Conservation (phyloP, 129 eudicot genomes). For the Glebionis coronaria region DNA sequence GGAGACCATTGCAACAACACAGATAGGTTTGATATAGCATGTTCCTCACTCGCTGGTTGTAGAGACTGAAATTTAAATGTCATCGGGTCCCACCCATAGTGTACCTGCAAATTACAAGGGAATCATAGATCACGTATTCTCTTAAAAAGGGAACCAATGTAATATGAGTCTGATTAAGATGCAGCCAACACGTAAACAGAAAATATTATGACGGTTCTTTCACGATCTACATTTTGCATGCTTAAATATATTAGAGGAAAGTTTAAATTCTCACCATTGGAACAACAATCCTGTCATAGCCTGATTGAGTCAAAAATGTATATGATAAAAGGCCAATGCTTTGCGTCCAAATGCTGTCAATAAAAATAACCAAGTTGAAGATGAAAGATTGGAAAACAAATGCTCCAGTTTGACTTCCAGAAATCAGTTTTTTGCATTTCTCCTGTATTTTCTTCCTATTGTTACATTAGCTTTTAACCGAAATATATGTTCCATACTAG, state of each 20-base stretch:
- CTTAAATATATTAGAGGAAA: not conserved
- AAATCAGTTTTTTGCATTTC: not conserved
- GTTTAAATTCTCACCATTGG: constrained; percentile 69
- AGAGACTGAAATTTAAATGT: constrained; percentile 35
- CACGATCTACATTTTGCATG: not conserved
- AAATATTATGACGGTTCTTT: not conserved
- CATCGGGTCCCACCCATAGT: constrained; percentile 40
- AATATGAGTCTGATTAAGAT: not conserved
- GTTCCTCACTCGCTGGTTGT: constrained; percentile 32
- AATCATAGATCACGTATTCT: constrained; percentile 4
- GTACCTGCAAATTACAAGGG: constrained; percentile 49
- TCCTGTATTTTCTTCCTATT: not conserved
- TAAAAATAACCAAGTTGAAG: constrained; percentile 18
- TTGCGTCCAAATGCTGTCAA: constrained; percentile 56
- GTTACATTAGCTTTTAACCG: not conserved
- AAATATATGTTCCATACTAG: constrained; percentile 1
- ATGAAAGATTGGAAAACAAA: not conserved
- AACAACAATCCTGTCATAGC: constrained; percentile 83
- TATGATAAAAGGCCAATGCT: constrained; percentile 88
- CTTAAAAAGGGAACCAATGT: not conserved
- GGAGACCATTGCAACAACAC: constrained; percentile 89
- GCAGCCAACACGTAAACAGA: not conserved
- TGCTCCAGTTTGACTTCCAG: not conserved
- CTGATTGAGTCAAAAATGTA: constrained; percentile 65
- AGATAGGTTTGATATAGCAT: constrained; percentile 41